Conservation (phyloP, 768 basidiomycete genomes). For the Boletus bicolor region DNA sequence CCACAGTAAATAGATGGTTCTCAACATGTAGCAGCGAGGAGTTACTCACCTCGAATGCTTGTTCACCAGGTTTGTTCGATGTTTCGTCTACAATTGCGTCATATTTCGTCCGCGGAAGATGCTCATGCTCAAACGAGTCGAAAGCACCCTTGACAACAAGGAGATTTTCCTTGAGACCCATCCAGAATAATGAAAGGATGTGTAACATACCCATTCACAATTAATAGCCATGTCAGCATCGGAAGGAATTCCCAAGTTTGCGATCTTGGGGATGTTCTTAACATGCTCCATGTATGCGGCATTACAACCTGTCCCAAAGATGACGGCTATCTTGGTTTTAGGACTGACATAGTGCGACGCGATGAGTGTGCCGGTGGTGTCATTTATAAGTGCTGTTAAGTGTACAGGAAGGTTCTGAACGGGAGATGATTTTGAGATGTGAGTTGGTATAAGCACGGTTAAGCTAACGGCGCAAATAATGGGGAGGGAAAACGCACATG, state of each 20-base stretch:
- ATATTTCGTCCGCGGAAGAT: constrained; percentile 93
- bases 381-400: constrained; percentile 89
- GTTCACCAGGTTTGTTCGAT: constrained; percentile 96
- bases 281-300: constrained; percentile 97
- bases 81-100: constrained; percentile 88
- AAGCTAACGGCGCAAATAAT: neutral
- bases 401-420: constrained; percentile 75
- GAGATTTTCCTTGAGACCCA: neutral
- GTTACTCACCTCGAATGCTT: constrained; percentile 77
- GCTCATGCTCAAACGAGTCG: constrained; percentile 92
- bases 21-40: neutral
- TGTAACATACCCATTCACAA: constrained; percentile 80
- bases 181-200: neutral
- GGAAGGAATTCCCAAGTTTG: constrained; percentile 62
- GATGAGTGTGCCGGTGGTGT: constrained; percentile 96
- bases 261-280: constrained; percentile 81
- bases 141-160: constrained; percentile 74
- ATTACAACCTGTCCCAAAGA: constrained; percentile 98
- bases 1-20: neutral
- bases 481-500: constrained; percentile 46
- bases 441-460: neutral
- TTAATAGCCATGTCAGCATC: constrained; percentile 87
- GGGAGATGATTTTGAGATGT: neutral
- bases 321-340: constrained; percentile 86
- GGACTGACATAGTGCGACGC: constrained; percentile 96